These are phyloP conservation scores for Bipolaris gigantea DNA, from an alignment of 2,329 filamentous ascomycete species.

Conservation along the genomic window DNA sequence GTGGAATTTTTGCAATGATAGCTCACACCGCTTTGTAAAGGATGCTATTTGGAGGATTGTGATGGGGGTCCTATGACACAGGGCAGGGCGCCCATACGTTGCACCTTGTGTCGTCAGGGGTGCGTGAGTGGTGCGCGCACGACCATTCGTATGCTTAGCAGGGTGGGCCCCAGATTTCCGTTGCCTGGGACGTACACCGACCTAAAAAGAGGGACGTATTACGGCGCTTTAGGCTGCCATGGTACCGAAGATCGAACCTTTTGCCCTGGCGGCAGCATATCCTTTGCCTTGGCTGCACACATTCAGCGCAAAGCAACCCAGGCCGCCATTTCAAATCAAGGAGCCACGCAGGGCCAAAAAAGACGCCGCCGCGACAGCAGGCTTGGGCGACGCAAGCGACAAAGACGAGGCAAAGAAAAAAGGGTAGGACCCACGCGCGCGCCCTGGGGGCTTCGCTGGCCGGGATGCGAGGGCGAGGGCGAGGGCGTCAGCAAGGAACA, in stretches of 20 bases:
- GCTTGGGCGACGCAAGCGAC: conserved; percentile 12
- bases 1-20: conserved; percentile 2
- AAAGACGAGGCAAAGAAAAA: conserved; percentile 14
- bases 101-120: conserved; percentile 6
- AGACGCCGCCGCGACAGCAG: conserved; percentile 12
- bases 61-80: not conserved
- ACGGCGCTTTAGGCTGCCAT: conserved; percentile 7
- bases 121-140: conserved; percentile 10
- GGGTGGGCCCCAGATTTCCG: conserved; percentile 10
- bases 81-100: conserved; percentile 5
- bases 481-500: conserved; percentile 14
- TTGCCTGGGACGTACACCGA: conserved; percentile 18
- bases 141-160: conserved; percentile 17
- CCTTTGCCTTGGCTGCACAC: conserved; percentile 18
- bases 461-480: conserved; percentile 5
- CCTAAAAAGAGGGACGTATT: conserved; percentile 6
- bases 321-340: conserved; percentile 12
- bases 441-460: conserved; percentile 7
- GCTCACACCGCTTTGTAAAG: conserved; percentile 18
- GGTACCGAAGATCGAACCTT: conserved; percentile 14
- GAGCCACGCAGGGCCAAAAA: conserved; percentile 16
- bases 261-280: conserved; percentile 14
- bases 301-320: not conserved
- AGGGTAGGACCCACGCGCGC: not conserved
- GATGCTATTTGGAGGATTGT: conserved; percentile 12